Base-by-base conservation (phyloP, 2,329 filamentous ascomycete genomes). In the Xylaria sp. region DNA sequence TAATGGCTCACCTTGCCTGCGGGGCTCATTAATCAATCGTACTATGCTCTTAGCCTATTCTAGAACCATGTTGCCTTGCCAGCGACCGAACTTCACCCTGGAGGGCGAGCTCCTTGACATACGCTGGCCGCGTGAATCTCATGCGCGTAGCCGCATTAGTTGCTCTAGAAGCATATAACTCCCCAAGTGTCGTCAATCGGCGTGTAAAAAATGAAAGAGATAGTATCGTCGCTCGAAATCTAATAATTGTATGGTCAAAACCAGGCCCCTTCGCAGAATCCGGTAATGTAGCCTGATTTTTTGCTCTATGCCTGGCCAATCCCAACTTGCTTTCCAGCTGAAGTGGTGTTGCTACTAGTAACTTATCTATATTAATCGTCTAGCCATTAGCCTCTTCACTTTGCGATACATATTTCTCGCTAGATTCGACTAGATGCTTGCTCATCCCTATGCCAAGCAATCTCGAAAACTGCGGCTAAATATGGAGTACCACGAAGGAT, bases 401-500 rank as follows among this genome's bases (percentile, higher is more conserved):
- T 37, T 34, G 9, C 10, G 5, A 7, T 15, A 39, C 15, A 25
- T 18, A 15, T 10, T 59, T 37, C 25, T 18, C 37, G 18, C 46
- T n/a, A 13, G n/a, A 1, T 34, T 20, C 10, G 18, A 34, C 15
- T 31, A 25, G 3, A 39, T 20, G 20, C n/a, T 37, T 25, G 18
- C 20, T 39, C n/a, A 44, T 52, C n/a, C 31, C 65, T 23, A 64
- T n/a, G 56, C 57, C 20, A 62, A 46, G 66, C 18, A 51, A 51
- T 62, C 62, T 66, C 58, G 23, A 56, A 18, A 28, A 51, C 63
- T 41, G 55, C 67, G 67, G 67, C 64, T 69, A 69, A 69, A 69
- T 69, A 37, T 60, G 9, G 52, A n/a, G 46, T 46, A 59, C 64
- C 31, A 34, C 7, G n/a, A 20, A 28, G 46, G n/a, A 23, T 25